Evolutionary conservation across 176 grass and related monocot species (phyloP).

Genomic region (Cenchrus fungigraminus): DNA sequence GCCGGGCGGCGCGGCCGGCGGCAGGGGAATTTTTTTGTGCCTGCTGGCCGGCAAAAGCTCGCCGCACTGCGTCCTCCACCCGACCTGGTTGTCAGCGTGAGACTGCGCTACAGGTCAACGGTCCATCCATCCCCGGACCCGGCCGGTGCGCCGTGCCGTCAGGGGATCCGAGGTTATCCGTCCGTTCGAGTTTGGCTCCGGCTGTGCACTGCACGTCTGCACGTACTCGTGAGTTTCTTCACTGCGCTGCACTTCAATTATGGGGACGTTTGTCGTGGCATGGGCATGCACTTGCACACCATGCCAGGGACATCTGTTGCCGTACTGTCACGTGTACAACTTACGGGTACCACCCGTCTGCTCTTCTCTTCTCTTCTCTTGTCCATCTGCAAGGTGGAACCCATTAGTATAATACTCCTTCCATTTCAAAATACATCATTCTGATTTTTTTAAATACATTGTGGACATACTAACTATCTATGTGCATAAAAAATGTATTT

Average conservation of each 20-base stretch:
- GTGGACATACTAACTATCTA: too few species aligned
- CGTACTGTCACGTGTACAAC: neutral
- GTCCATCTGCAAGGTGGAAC: too few species aligned
- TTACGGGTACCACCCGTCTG: neutral
- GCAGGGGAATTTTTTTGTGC: neutral
- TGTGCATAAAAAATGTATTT: too few species aligned
- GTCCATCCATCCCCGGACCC: neutral
- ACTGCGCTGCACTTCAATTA: neutral
- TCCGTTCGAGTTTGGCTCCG: neutral
- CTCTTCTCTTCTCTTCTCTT: too few species aligned
- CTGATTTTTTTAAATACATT: too few species aligned
- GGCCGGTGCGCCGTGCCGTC: neutral
- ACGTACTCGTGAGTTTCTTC: neutral
- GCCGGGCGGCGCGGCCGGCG: too few species aligned
- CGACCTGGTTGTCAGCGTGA: neutral
- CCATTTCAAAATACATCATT: too few species aligned
- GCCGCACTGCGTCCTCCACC: too few species aligned
- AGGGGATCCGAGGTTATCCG: slow-evolving; percentile 29
- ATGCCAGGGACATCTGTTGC: neutral
- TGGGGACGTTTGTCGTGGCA: too few species aligned
- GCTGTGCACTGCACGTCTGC: neutral
- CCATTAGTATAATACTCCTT: too few species aligned
- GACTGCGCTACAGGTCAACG: neutral
- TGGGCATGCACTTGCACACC: too few species aligned
- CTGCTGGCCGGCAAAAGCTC: neutral